Percentiles rank a stretch among this genome's conserved stretches.
These are phyloP conservation scores for Ceratocystis cubensis DNA, from an alignment of 2,329 filamentous ascomycete genomes.

Conservation along the genomic window DNA sequence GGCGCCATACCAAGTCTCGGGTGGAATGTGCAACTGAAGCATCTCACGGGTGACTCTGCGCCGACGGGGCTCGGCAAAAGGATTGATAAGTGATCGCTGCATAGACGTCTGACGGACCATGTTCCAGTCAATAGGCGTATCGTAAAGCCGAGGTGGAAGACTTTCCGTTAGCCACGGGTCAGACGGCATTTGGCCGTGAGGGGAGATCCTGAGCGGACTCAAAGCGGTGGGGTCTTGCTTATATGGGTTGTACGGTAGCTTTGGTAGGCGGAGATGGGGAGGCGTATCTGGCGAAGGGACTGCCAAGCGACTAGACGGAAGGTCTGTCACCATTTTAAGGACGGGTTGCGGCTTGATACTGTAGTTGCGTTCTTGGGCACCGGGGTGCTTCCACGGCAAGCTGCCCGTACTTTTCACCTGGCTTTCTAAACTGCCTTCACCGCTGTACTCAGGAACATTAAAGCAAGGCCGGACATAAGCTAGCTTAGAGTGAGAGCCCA, in stretches of 20 bases:
- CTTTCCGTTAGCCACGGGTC: slow-evolving; percentile 29
- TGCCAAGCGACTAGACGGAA: not conserved
- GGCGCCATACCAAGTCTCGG: slow-evolving; percentile 15
- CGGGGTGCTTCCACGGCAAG: not conserved
- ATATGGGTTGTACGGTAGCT: slow-evolving; percentile 9
- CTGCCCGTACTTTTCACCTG: not conserved
- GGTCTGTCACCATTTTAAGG: not conserved
- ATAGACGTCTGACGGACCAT: slow-evolving; percentile 14
- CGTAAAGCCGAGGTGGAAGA: slow-evolving; percentile 3
- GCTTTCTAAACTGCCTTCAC: not conserved
- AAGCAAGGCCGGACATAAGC: not conserved
- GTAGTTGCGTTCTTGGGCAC: not conserved
- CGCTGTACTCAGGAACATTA: not conserved
- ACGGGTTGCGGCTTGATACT: slow-evolving; percentile 1
- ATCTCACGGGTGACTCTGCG: not conserved
- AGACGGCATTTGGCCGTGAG: not conserved
- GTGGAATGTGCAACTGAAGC: slow-evolving; percentile 14
- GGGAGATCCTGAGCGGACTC: not conserved
- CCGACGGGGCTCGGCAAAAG: slow-evolving; percentile 4
- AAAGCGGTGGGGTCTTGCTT: slow-evolving; percentile 1
- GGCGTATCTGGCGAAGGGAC: slow-evolving; percentile 3
- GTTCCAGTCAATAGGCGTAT: slow-evolving; percentile 15
- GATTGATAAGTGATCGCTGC: slow-evolving; percentile 14
- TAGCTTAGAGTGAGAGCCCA: not conserved
- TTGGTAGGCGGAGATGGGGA: not conserved